phyloP scores from a whole-genome alignment of 2,329 filamentous ascomycete species.

The Alternaria arbusti region DNA sequence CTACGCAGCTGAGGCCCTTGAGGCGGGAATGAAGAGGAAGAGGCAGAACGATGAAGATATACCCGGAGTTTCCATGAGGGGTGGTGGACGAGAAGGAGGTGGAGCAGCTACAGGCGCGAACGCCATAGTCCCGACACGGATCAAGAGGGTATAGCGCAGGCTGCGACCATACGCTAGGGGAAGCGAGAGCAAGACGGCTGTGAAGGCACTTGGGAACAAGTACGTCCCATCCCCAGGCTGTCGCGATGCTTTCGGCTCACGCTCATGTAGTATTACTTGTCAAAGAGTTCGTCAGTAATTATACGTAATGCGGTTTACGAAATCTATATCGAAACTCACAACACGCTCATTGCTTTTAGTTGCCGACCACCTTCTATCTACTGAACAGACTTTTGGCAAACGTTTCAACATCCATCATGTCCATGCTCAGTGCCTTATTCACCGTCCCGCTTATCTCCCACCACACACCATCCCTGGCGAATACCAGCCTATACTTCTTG shows the following conservation, averaged over 20 bases:
- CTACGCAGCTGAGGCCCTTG: constrained; percentile 1
- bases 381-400: constrained; percentile 37
- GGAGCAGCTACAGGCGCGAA: constrained; percentile 32
- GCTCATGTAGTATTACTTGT: constrained; percentile 16
- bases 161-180: not conserved
- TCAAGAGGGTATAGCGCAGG: constrained; percentile 4
- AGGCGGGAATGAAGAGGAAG: constrained; percentile 12
- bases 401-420: constrained; percentile 52
- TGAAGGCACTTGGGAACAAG: not conserved
- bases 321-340: not conserved
- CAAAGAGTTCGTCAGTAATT: not conserved
- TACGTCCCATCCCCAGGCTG: not conserved
- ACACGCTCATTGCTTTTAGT: not conserved
- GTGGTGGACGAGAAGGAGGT: constrained; percentile 6
- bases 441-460: constrained; percentile 63
- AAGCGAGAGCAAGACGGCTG: not conserved
- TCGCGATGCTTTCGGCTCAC: constrained; percentile 10
- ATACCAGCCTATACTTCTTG: constrained; percentile 67
- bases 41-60: constrained; percentile 19
- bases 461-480: constrained; percentile 65
- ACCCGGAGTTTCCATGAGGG: constrained; percentile 19
- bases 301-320: not conserved
- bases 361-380: not conserved
- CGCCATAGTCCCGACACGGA: constrained; percentile 16
- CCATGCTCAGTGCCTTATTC: constrained; percentile 59